phyloP scores from a whole-genome alignment of 2,329 filamentous ascomycete genomes.

The Chaetoscypha palmicola region DNA sequence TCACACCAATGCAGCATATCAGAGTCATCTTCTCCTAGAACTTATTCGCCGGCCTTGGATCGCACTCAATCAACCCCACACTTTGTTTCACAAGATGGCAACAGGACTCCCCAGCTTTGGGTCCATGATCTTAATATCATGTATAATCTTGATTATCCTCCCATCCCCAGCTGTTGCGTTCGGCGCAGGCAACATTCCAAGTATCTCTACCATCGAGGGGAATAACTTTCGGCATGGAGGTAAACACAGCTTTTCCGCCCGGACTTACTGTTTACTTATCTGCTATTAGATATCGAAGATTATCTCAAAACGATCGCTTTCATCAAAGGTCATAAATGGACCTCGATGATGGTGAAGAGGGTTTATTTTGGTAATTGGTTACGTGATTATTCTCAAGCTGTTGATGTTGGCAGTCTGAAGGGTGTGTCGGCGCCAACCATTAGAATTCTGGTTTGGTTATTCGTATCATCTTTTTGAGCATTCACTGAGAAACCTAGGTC shows the following conservation, averaged over 20 bases:
- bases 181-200: slow-evolving; percentile 66
- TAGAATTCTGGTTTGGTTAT: slow-evolving; percentile 60
- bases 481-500: slow-evolving; percentile 37
- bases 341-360: slow-evolving; percentile 67
- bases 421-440: slow-evolving; percentile 73
- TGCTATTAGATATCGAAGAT: slow-evolving; percentile 64
- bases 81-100: slow-evolving; percentile 17
- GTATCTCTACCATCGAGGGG: slow-evolving; percentile 50
- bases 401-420: slow-evolving; percentile 75
- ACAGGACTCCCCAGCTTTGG: slow-evolving; percentile 14
- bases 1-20: too few species aligned
- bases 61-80: neutral
- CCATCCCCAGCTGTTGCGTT: slow-evolving; percentile 54
- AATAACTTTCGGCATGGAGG: slow-evolving; percentile 65
- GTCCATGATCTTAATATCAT: slow-evolving; percentile 41
- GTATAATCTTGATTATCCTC: slow-evolving; percentile 49
- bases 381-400: slow-evolving; percentile 74
- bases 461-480: neutral
- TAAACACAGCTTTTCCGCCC: slow-evolving; percentile 28
- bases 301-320: slow-evolving; percentile 72
- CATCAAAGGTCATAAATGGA: slow-evolving; percentile 78
- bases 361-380: slow-evolving; percentile 86
- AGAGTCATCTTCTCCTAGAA: too few species aligned
- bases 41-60: too few species aligned
- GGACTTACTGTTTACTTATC: too few species aligned